phyloP scores from a whole-genome alignment of 148 eudicot species.

The Silene uniflora region DNA sequence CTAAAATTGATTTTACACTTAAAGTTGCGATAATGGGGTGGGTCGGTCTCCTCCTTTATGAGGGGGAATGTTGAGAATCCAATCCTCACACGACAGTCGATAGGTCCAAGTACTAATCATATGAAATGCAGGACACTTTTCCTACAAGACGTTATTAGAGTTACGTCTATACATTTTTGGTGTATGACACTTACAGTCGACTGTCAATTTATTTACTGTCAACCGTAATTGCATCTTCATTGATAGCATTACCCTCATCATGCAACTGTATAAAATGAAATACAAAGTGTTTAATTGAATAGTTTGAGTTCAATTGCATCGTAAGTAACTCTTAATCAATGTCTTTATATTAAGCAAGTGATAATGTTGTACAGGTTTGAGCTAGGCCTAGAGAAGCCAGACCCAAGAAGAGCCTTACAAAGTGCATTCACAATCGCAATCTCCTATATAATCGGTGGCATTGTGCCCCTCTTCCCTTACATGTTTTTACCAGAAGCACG shows the following conservation, averaged over 20 bases:
- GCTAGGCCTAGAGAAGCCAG: conserved; percentile 93
- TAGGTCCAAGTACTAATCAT: not conserved
- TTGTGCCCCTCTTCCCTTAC: conserved; percentile 78
- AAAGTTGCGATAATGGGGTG: not conserved
- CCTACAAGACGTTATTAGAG: not conserved
- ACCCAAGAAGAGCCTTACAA: conserved; percentile 83
- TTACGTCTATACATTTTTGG: not conserved
- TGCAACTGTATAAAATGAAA: too few species aligned
- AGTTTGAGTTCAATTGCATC: too few species aligned
- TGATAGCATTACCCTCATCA: too few species aligned
- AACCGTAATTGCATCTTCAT: too few species aligned
- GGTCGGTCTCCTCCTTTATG: not conserved
- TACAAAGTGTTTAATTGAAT: too few species aligned
- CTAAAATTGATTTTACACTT: not conserved
- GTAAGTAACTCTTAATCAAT: too few species aligned
- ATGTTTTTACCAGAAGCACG: conserved; percentile 56
- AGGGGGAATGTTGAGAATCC: not conserved
- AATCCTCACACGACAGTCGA: not conserved
- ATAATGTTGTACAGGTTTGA: conserved; percentile 60
- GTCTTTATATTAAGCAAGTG: not conserved
- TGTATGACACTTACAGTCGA: not conserved
- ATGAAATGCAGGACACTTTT: not conserved
- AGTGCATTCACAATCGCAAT: conserved; percentile 85
- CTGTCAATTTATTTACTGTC: not conserved
- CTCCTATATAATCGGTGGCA: conserved; percentile 75